Percentiles rank a stretch among this genome's conserved stretches.
phyloP scores from a whole-genome alignment of 2,329 filamentous ascomycete genomes.

The Diaporthe ilicicola region DNA sequence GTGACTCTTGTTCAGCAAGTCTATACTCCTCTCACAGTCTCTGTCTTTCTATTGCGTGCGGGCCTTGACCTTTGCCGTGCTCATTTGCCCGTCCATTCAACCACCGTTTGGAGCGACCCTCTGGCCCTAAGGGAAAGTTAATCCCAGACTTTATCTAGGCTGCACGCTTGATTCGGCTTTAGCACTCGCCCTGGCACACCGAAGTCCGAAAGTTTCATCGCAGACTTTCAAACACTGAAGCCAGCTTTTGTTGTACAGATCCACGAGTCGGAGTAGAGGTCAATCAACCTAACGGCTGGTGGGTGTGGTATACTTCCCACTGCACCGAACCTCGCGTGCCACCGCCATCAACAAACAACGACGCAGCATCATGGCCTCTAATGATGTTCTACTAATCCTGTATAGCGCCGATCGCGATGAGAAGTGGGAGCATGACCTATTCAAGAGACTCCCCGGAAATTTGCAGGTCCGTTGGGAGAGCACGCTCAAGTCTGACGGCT shows the following conservation, averaged over 20 bases:
- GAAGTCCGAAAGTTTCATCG: neutral
- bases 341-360: neutral
- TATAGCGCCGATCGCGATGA: slow-evolving; percentile 14
- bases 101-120: neutral
- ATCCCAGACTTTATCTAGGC: neutral
- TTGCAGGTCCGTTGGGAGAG: slow-evolving; percentile 44
- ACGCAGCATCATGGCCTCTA: neutral
- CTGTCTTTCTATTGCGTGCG: neutral
- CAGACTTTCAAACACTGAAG: neutral
- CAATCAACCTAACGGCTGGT: too few species aligned
- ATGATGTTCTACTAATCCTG: slow-evolving; percentile 25
- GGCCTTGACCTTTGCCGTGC: neutral
- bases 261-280: neutral
- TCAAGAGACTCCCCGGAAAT: slow-evolving; percentile 7
- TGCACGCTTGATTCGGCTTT: neutral
- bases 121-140: too few species aligned
- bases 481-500: slow-evolving; percentile 35
- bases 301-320: too few species aligned
- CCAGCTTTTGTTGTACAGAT: too few species aligned
- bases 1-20: neutral
- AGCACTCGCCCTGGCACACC: neutral
- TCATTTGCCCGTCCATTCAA: neutral
- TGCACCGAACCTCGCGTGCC: neutral
- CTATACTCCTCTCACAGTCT: neutral
- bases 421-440: slow-evolving; percentile 25